These are phyloP conservation scores for Imleria badia DNA, from an alignment of 768 basidiomycete genomes.

Conservation along the genomic window DNA sequence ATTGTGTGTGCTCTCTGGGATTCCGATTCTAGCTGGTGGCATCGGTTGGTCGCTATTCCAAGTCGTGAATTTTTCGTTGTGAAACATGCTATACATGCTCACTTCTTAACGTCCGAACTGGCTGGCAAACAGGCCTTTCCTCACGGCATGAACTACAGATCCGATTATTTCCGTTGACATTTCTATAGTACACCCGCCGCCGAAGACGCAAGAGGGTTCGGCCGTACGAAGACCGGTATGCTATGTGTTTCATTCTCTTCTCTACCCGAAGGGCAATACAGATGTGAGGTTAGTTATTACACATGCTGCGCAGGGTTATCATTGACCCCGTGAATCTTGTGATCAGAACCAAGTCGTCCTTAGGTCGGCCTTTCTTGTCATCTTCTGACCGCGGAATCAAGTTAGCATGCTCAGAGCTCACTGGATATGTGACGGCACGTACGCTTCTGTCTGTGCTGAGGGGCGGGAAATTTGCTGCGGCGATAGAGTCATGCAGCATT, in stretches of 20 bases:
- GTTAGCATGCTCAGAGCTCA: too few species aligned
- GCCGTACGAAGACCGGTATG: neutral
- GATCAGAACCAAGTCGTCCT: neutral
- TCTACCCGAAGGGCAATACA: neutral
- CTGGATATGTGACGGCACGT: neutral
- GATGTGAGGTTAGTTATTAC: neutral
- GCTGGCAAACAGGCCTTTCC: neutral
- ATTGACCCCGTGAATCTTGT: neutral
- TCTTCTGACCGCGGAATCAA: neutral
- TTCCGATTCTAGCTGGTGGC: too few species aligned
- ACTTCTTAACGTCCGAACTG: neutral
- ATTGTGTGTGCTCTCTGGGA: too few species aligned
- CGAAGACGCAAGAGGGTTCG: neutral
- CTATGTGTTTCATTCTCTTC: neutral
- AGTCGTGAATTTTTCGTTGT: too few species aligned
- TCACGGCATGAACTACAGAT: neutral
- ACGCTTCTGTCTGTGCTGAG: neutral
- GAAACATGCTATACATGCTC: too few species aligned
- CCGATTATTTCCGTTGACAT: neutral
- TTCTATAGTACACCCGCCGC: neutral
- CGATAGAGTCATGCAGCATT: neutral
- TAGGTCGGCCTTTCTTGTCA: neutral
- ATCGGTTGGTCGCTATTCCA: too few species aligned
- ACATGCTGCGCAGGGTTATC: neutral
- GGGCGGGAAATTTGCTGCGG: neutral